Conservation (phyloP, 2,329 filamentous ascomycete species). For the Chaetomium strumarium region DNA sequence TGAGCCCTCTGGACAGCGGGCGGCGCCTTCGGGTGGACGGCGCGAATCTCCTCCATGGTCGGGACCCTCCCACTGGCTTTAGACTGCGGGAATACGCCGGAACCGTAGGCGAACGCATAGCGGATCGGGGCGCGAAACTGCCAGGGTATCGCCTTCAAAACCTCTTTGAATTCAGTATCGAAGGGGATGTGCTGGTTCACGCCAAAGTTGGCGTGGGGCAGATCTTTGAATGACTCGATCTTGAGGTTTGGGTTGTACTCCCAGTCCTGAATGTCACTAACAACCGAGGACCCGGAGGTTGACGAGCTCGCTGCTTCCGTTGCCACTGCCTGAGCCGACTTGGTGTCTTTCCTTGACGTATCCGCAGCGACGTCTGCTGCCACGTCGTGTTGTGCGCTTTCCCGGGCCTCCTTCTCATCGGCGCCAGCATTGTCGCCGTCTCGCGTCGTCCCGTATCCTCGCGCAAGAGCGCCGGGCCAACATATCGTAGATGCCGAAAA, state of each 20-base stretch:
- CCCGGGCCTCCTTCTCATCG: constrained; percentile 14
- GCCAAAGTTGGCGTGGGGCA: constrained; percentile 77
- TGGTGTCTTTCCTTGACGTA: constrained; percentile 18
- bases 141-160: constrained; percentile 78
- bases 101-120: constrained; percentile 96
- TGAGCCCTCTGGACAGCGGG: constrained; percentile 78
- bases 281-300: constrained; percentile 20
- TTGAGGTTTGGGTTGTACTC: constrained; percentile 67
- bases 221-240: constrained; percentile 67
- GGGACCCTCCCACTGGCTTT: constrained; percentile 45
- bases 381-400: constrained; percentile 20
- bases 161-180: constrained; percentile 92
- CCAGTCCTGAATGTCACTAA: constrained; percentile 49
- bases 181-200: constrained; percentile 96
- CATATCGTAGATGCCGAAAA: background rate
- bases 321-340: constrained; percentile 19
- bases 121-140: constrained; percentile 89
- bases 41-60: constrained; percentile 50
- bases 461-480: background rate
- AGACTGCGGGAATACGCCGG: constrained; percentile 85
- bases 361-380: constrained; percentile 21
- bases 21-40: constrained; percentile 76
- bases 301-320: constrained; percentile 26
- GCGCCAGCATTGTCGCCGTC: constrained; percentile 1
- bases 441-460: constrained; percentile 16